Evolutionary conservation across 176 grass and related monocot species (phyloP), one percentile per base, ranked within the genome.

Genomic region (Triticum urartu): DNA sequence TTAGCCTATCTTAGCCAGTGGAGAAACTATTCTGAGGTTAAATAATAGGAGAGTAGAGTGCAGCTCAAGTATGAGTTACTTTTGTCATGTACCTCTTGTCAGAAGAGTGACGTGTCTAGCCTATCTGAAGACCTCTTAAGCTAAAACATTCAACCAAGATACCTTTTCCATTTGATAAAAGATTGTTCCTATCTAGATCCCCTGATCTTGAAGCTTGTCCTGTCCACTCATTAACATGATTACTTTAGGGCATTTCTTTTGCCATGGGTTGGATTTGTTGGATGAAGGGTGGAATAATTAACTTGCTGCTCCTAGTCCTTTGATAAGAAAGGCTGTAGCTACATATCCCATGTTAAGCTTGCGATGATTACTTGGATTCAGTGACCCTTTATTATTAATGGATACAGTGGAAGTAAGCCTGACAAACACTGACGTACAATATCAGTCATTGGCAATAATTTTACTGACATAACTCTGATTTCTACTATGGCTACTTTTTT

Each of bases 11-110:
- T 15, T 64, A n/a, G 47, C 42, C 33, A 11, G 14, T 2, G 1
- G 32, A 24, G 21, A 59, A 63, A 75, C 20, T 34, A 60, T 4
- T 34, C 22, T 20, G 7, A 65, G 56, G 12, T 80, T 54, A 62
- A 35, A 32, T 43, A 24, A 14, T 18, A 13, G 39, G n/a, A 86
- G 12, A 68, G 48, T 68, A 79, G 64, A 64, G 21, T 45, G 26
- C 28, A 39, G 50, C 78, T 75, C 22, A 69, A 72, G 28, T 26
- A 72, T 78, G 65, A 63, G 73, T 47, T 86, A 64, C n/a, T 54
- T 36, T 40, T 64, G 32, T 15, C 10, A 76, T 56, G 6, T 42
- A 66, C 68, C 54, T 72, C 9, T 43, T 90, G 3, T 75, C 65
- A 17, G 59, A 36, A 38, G 32, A 86, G 7, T 40, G n/a, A 60